Base-by-base conservation (phyloP, 345 rosid genomes). In the Zanthoxylum bungeanum region DNA sequence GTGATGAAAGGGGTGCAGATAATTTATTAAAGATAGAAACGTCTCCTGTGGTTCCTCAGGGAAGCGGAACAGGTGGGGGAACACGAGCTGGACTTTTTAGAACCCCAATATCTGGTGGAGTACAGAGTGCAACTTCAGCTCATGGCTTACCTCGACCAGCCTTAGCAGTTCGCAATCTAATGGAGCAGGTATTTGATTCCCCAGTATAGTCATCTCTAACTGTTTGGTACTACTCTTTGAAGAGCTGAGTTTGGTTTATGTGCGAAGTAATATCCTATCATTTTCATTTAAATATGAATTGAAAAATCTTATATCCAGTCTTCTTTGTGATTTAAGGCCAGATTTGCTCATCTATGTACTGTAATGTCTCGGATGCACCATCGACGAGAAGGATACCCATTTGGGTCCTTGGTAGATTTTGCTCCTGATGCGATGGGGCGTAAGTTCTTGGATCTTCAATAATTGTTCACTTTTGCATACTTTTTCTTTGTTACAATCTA, bases 81-180 rank as follows among this genome's bases (percentile, higher is more conserved):
- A 83, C 85, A 12, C 83, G 98, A 72, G 85, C 97, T 37, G 97
- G 97, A 44, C 97, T 92, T 71, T 95, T 92, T 78, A 85, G 99
- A 76, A 95, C 99, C 14, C 99, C 99, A 7, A 95, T 92, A 72
- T 92, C 99, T 6, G 99, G 99, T 79, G 99, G 99, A 69, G 99
- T 95, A 71, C 99, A 92, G 76, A 95, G 89, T 62, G 99, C 98
- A 66, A 93, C 99, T 40, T 95, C 99, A 3, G 98, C 91, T 52
- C 99, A 95, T 79, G 94, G 96, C 60, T 84, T 95, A 75, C 98
- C 94, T 66, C 91, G 81, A 55, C 99, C 99, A 0, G 88, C 99
- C 68, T 83, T 95, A 69, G 98, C 98, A 27, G 99, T 93, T 27
- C 93, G 99, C 62, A 95, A 95, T 80, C 84, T 95, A 74, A 92